Percentiles rank a stretch among this genome's conserved stretches.
Conservation (phyloP, 306 rosid species). For the Gastrolobium villosum region DNA sequence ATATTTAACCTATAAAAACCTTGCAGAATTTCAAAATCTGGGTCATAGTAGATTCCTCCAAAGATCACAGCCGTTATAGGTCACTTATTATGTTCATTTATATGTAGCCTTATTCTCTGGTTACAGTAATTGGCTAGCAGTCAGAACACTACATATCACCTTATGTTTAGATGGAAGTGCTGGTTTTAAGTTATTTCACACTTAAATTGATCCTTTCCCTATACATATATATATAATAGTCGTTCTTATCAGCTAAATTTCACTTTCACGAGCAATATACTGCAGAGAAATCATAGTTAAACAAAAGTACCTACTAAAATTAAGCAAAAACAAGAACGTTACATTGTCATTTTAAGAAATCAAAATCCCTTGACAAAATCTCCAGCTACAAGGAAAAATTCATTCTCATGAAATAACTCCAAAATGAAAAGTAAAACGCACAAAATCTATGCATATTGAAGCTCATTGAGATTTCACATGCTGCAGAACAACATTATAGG, state of each 20-base stretch:
- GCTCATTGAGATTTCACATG: constrained; percentile 58
- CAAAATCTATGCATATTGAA: not conserved
- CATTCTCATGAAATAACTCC: constrained; percentile 32
- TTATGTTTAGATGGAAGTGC: no score
- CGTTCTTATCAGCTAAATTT: not conserved
- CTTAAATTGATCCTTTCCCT: no score
- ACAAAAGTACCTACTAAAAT: constrained; percentile 2
- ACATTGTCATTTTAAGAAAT: constrained; percentile 26
- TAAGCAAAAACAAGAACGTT: constrained; percentile 5
- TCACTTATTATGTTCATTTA: no score
- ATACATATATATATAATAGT: not conserved
- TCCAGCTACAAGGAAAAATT: constrained; percentile 46
- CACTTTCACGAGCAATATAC: not conserved
- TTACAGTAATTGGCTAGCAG: no score
- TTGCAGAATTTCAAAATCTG: no score
- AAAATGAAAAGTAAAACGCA: constrained; percentile 22
- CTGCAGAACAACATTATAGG: constrained; percentile 58
- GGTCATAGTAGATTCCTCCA: no score
- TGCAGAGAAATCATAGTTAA: not conserved
- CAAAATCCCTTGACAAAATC: constrained; percentile 28
- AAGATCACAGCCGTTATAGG: no score
- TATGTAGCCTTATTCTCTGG: no score
- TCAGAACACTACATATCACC: no score
- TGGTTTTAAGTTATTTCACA: no score
- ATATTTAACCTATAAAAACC: no score